phyloP scores from a whole-genome alignment of 2,329 filamentous ascomycete species.

The Colletotrichum siamense region DNA sequence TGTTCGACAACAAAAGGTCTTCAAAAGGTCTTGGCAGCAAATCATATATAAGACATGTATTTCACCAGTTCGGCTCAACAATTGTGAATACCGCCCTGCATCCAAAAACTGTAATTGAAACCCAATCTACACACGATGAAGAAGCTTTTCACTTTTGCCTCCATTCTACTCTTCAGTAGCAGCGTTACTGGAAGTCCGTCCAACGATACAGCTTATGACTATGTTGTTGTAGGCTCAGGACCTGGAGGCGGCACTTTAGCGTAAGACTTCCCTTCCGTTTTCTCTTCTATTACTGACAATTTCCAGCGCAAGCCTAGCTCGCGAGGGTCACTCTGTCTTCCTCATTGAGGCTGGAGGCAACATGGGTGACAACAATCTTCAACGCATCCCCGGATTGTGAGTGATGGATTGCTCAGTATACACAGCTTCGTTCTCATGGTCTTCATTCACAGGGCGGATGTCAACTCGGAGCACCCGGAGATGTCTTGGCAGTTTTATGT shows the following conservation, averaged over 20 bases:
- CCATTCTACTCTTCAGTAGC: background rate
- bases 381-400: constrained; percentile 26
- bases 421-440: background rate
- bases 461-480: background rate
- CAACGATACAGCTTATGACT: background rate
- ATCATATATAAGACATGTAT: background rate
- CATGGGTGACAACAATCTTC: constrained; percentile 31
- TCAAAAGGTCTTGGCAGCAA: background rate
- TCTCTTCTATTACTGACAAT: background rate
- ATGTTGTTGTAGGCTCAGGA: background rate
- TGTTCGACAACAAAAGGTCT: background rate
- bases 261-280: background rate
- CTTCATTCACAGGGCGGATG: background rate
- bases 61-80: background rate
- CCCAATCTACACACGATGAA: fast-evolving
- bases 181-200: background rate
- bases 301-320: background rate
- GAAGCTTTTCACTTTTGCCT: background rate
- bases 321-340: constrained; percentile 7
- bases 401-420: background rate
- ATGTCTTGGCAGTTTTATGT: constrained; percentile 25
- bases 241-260: background rate
- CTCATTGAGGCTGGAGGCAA: constrained; percentile 24
- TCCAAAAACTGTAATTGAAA: background rate
- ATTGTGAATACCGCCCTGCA: background rate